Conservation (phyloP, 2,329 filamentous ascomycete species). For the Scedosporium minutisporum region DNA sequence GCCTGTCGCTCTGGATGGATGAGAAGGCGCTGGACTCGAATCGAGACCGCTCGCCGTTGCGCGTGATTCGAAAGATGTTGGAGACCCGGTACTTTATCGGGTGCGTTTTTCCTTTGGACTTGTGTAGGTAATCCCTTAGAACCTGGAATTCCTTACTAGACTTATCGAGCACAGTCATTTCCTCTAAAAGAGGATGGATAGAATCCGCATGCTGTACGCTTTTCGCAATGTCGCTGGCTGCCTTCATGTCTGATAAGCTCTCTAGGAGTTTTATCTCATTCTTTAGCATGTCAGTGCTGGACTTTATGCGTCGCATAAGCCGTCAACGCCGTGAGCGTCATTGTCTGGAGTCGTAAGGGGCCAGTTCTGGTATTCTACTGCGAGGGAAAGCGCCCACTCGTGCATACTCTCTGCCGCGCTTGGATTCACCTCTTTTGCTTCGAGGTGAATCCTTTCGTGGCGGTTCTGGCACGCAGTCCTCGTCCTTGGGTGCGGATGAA, state of each 20-base stretch:
- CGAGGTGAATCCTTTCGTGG: constrained; percentile 68
- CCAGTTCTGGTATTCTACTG: constrained; percentile 39
- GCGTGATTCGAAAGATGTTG: constrained; percentile 75
- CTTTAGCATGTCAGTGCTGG: no score
- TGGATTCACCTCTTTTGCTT: constrained; percentile 60
- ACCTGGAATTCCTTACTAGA: constrained; percentile 52
- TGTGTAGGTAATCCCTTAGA: constrained; percentile 55
- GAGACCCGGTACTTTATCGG: constrained; percentile 48
- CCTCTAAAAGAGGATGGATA: no score
- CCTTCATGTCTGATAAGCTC: no score
- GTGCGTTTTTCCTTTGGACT: constrained; percentile 61
- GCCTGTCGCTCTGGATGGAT: constrained; percentile 51
- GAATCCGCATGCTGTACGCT: no score
- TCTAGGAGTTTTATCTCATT: no score
- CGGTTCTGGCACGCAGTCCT: constrained; percentile 59
- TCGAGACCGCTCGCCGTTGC: constrained; percentile 59
- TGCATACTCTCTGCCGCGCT: constrained; percentile 64
- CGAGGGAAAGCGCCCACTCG: constrained; percentile 66
- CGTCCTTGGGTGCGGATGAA: constrained; percentile 56
- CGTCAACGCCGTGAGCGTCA: no score
- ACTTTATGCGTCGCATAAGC: no score
- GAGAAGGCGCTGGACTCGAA: constrained; percentile 50
- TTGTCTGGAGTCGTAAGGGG: constrained; percentile 49
- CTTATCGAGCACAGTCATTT: constrained; percentile 62
- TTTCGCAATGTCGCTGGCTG: no score